Evolutionary conservation across 306 rosid species (phyloP).

Genomic region (Erythrophleum fordii): DNA sequence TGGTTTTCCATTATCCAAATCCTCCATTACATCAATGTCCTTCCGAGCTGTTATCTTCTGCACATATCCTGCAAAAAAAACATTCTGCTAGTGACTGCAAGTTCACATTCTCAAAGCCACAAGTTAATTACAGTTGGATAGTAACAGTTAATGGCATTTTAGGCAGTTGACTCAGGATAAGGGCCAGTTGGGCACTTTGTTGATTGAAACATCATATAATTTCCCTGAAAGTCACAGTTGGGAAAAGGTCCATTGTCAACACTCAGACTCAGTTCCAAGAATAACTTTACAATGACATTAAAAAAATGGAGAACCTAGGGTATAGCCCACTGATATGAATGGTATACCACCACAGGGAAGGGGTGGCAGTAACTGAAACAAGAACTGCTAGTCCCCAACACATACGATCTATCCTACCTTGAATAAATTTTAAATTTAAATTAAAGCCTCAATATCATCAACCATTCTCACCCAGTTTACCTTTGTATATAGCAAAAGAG

Average conservation of each 20-base stretch:
- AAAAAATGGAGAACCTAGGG: background rate
- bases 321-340: constrained; percentile 15
- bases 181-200: constrained; percentile 10
- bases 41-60: constrained; percentile 94
- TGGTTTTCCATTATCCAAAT: constrained; percentile 77
- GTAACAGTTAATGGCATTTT: constrained; percentile 2
- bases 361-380: constrained; percentile 6
- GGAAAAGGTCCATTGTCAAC: constrained; percentile 13
- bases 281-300: background rate
- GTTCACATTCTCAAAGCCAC: constrained; percentile 30
- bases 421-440: constrained; percentile 8
- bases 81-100: constrained; percentile 32
- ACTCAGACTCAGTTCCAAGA: background rate
- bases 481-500: constrained; percentile 21
- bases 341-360: constrained; percentile 28
- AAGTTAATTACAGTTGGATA: background rate
- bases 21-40: constrained; percentile 88
- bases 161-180: constrained; percentile 23
- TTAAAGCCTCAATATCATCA: constrained; percentile 23
- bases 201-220: constrained; percentile 15
- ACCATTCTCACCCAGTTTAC: constrained; percentile 16
- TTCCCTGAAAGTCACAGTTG: background rate
- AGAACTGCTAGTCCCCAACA: constrained; percentile 11
- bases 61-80: constrained; percentile 78
- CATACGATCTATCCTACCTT: background rate